phyloP scores from a whole-genome alignment of 192 early-diverging fungal genomes.

The Mortierella antarctica region DNA sequence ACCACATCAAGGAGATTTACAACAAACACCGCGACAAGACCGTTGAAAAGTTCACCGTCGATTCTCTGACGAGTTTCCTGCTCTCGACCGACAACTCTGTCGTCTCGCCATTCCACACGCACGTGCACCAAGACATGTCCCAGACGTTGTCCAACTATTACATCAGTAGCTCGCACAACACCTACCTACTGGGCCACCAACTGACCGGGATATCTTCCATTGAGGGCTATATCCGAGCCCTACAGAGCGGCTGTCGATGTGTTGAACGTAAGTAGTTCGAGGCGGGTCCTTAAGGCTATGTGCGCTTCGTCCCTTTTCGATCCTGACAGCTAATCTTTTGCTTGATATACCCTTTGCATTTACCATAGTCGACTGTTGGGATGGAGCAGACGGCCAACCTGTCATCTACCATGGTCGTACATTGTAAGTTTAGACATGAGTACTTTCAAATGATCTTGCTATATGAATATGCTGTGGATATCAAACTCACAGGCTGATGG shows the following conservation, averaged over 20 bases:
- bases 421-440: slow-evolving; percentile 57
- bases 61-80: slow-evolving; percentile 74
- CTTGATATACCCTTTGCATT: slow-evolving; percentile 14
- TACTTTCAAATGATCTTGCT: not conserved
- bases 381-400: slow-evolving; percentile 82
- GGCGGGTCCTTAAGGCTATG: too few species aligned
- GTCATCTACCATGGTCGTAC: slow-evolving; percentile 88
- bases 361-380: slow-evolving; percentile 87
- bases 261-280: slow-evolving; percentile 72
- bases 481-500: not conserved
- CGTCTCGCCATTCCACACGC: slow-evolving; percentile 60
- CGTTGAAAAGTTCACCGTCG: slow-evolving; percentile 63
- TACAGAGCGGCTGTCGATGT: slow-evolving; percentile 89
- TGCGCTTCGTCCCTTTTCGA: too few species aligned
- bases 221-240: slow-evolving; percentile 88
- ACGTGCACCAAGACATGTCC: slow-evolving; percentile 73
- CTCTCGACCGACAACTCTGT: slow-evolving; percentile 71
- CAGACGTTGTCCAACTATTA: slow-evolving; percentile 83
- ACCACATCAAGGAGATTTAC: slow-evolving; percentile 66
- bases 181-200: slow-evolving; percentile 89
- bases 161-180: slow-evolving; percentile 92
- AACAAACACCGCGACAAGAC: slow-evolving; percentile 62
- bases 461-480: too few species aligned
- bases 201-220: slow-evolving; percentile 81
- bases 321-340: not conserved